These are phyloP conservation scores for Jatropha multifida DNA, from an alignment of 441 rosid genomes.

Conservation along the genomic window DNA sequence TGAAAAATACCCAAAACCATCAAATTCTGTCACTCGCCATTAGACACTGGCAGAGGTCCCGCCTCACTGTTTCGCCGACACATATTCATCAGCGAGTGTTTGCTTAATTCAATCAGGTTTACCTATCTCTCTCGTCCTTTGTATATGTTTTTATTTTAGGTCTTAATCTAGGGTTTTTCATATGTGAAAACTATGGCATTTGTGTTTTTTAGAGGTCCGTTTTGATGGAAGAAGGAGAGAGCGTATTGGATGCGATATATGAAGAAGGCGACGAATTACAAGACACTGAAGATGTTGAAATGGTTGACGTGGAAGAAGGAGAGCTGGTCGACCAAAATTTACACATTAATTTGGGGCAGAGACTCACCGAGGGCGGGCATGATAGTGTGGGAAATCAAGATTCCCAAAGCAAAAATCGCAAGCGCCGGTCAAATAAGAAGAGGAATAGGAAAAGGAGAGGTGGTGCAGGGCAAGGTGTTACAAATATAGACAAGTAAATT, in stretches of 20 bases:
- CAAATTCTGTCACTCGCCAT: neutral
- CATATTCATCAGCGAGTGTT: too few species aligned
- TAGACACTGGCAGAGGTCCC: neutral
- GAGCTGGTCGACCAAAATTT: conserved; percentile 46
- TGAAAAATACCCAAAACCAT: neutral
- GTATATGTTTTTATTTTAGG: neutral
- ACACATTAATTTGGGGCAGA: conserved; percentile 22
- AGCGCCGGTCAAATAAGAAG: conserved; percentile 47
- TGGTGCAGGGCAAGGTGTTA: conserved; percentile 38
- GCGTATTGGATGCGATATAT: conserved; percentile 47
- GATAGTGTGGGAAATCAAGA: conserved; percentile 32
- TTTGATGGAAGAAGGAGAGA: conserved; percentile 62
- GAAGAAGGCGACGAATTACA: conserved; percentile 46
- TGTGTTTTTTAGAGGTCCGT: neutral
- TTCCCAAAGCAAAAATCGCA: conserved; percentile 33
- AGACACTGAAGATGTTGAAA: conserved; percentile 60
- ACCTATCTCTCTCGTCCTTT: too few species aligned
- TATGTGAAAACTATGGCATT: neutral
- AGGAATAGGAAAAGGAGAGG: conserved; percentile 40
- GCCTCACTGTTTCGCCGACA: neutral
- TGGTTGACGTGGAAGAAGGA: conserved; percentile 89
- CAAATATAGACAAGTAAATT: conserved; percentile 59
- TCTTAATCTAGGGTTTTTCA: neutral
- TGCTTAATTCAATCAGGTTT: too few species aligned
- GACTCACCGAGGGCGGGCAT: conserved; percentile 14